A percentile compares a stretch with the other conserved stretches of the same genome.
Conservation (phyloP, 1,284 basidiomycete genomes). For the Apiotrichum gracile region DNA sequence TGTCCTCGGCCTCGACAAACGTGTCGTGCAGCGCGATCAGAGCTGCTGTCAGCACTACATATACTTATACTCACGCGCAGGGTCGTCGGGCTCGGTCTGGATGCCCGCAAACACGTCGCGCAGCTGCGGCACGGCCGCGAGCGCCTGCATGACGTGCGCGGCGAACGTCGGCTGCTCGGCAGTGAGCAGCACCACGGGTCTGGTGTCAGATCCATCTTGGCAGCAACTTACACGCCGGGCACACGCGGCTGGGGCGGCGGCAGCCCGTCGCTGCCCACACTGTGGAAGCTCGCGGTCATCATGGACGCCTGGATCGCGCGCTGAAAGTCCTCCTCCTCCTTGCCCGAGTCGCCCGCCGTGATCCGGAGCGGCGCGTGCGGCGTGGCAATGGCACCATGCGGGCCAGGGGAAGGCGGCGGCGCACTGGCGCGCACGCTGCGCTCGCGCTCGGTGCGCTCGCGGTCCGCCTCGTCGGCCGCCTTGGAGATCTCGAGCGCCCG, state of each 20-base stretch:
- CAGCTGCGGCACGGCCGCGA: conserved; percentile 37
- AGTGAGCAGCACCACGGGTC: conserved; percentile 9
- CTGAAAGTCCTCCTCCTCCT: conserved; percentile 39
- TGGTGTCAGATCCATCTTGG: neutral
- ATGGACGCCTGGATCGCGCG: conserved; percentile 41
- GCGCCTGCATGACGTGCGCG: conserved; percentile 32
- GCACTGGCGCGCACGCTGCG: conserved; percentile 34
- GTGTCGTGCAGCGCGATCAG: neutral
- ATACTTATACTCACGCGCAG: neutral
- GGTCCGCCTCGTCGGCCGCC: neutral
- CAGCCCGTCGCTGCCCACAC: conserved; percentile 19
- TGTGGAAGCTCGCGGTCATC: conserved; percentile 43
- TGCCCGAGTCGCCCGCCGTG: conserved; percentile 11
- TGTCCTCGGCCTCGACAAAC: neutral
- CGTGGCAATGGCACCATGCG: conserved; percentile 17
- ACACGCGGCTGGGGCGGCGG: conserved; percentile 14
- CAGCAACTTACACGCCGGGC: conserved; percentile 29
- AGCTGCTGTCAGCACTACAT: neutral
- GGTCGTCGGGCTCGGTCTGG: neutral
- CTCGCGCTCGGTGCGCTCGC: conserved; percentile 19
- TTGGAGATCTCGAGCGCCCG: conserved; percentile 20
- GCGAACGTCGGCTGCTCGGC: conserved; percentile 20
- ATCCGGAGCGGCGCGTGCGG: neutral
- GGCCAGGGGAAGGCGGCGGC: conserved; percentile 36
- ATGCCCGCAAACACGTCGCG: conserved; percentile 16